phyloP scores from a whole-genome alignment of 768 basidiomycete genomes.

The Boletus subcaerulescens region DNA sequence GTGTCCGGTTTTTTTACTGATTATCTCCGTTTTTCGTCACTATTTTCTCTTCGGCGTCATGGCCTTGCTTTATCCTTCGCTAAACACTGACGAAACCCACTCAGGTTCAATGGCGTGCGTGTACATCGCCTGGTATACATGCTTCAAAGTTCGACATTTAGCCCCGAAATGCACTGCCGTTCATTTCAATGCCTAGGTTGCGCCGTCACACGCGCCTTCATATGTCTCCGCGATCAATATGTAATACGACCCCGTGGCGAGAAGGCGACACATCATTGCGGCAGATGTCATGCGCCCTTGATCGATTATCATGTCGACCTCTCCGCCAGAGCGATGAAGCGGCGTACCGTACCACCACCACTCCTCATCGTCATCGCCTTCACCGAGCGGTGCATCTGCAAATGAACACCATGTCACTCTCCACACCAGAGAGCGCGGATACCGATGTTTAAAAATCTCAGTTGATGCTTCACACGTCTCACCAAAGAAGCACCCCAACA shows the following conservation, averaged over 20 bases:
- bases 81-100: conserved; percentile 14
- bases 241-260: conserved; percentile 27
- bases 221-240: conserved; percentile 27
- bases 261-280: conserved; percentile 22
- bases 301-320: conserved; percentile 21
- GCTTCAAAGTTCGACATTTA: conserved; percentile 13
- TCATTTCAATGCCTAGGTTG: conserved; percentile 11
- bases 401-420: conserved; percentile 20
- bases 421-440: conserved; percentile 15
- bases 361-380: conserved; percentile 25
- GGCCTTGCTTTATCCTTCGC: conserved; percentile 23
- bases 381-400: conserved; percentile 17
- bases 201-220: conserved; percentile 21
- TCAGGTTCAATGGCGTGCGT: conserved; percentile 16
- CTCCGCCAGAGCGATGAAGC: conserved; percentile 22
- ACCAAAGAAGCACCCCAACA: conserved; percentile 21
- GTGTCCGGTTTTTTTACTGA: conserved; percentile 2
- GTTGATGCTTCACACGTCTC: conserved; percentile 12
- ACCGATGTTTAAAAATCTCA: conserved; percentile 20
- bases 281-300: conserved; percentile 17
- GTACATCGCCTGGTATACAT: conserved; percentile 22
- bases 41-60: conserved; percentile 7
- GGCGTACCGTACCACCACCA: conserved; percentile 21
- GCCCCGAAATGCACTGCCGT: conserved; percentile 17
- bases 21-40: conserved; percentile 6